phyloP scores from a whole-genome alignment of 148 eudicot species.

The Arctostaphylos glauca region DNA sequence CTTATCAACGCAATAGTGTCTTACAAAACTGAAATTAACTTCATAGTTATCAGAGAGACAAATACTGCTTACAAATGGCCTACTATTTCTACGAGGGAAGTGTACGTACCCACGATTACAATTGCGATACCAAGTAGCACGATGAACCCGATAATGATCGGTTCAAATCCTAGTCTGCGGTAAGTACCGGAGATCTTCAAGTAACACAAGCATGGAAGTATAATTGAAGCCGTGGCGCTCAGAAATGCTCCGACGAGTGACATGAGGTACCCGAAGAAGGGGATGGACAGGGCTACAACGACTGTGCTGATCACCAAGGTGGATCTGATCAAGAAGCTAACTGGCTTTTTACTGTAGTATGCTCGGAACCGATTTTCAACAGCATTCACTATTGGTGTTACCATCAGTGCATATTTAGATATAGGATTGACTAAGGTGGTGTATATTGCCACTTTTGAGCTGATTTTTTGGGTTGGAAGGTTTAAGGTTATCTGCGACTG shows the following conservation, averaged over 20 bases:
- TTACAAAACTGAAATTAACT: not conserved
- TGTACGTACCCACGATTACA: conserved; percentile 45
- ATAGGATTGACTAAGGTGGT: conserved; percentile 49
- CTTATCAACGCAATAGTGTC: not conserved
- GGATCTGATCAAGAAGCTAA: conserved; percentile 32
- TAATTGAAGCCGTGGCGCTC: conserved; percentile 39
- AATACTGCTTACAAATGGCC: conserved; percentile 13
- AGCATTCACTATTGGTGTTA: conserved; percentile 42
- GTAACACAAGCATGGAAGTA: conserved; percentile 53
- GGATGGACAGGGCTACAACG: conserved; percentile 39
- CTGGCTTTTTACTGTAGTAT: conserved; percentile 26
- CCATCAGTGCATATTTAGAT: conserved; percentile 52
- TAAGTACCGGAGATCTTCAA: conserved; percentile 42
- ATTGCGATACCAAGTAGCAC: conserved; percentile 30
- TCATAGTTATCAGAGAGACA: not conserved
- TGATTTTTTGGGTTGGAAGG: conserved; percentile 34
- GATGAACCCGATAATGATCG: conserved; percentile 24
- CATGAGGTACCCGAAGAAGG: conserved; percentile 47
- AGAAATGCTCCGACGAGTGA: conserved; percentile 53
- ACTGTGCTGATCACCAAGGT: conserved; percentile 41
- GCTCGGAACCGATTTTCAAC: conserved; percentile 43
- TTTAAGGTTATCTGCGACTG: conserved; percentile 49
- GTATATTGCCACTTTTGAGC: conserved; percentile 53
- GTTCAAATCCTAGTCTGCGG: conserved; percentile 21
- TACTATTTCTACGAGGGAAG: conserved; percentile 37